These are phyloP conservation scores for Fraxinus nigra DNA, from an alignment of 305 asterid species.

Conservation along the genomic window DNA sequence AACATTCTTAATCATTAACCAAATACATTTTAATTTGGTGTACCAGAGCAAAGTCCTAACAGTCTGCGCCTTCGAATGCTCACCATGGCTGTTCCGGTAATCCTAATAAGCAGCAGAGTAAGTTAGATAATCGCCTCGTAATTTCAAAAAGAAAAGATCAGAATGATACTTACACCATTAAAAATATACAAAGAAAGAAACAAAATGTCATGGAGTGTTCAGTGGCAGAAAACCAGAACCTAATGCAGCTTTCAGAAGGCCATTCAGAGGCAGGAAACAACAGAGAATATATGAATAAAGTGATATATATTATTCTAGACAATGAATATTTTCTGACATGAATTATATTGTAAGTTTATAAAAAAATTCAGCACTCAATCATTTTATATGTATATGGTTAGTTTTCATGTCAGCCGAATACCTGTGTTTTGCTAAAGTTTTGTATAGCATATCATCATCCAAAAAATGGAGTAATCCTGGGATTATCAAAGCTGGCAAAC, in stretches of 20 bases:
- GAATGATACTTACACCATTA: neutral
- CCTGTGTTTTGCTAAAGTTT: neutral
- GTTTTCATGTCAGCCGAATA: neutral
- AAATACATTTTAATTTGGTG: neutral
- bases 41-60: conserved; percentile 71
- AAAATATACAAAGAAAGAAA: neutral
- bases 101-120: conserved; percentile 29
- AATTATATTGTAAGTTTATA: neutral
- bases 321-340: neutral
- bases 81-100: conserved; percentile 55
- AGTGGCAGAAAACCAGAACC: neutral
- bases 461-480: neutral
- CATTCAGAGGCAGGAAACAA: neutral
- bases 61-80: conserved; percentile 93
- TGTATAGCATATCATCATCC: neutral
- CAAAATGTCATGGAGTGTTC: neutral
- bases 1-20: neutral
- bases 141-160: neutral
- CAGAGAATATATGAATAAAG: neutral
- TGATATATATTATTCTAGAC: neutral
- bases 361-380: neutral
- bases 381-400: neutral
- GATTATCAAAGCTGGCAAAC: neutral
- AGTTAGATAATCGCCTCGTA: conserved; percentile 13
- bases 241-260: neutral